Base-by-base conservation (phyloP, 2,329 filamentous ascomycete species). In the Colletotrichum karsti region DNA sequence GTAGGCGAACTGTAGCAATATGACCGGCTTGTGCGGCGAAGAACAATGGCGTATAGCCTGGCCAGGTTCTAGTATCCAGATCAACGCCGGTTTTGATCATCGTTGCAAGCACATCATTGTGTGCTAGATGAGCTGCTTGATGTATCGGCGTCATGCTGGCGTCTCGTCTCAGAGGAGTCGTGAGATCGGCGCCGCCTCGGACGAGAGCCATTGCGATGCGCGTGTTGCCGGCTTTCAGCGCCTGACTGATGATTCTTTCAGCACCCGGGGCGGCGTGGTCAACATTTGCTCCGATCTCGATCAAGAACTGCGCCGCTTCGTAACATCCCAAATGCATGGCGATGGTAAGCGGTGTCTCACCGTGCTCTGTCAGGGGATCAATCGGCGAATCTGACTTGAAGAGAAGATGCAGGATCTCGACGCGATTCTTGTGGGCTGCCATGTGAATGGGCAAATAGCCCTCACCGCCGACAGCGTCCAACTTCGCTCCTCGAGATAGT, bases 101-200 rank as follows among this genome's bases (percentile, higher is more conserved):
- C 28, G 73, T 63, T 30, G 72, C 68, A 7, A 74, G 65, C 33
- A 74, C 71, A 3, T 69, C 71, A 22, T 74, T 71, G 10, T 73
- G 67, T n/a, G 75, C 77, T 24, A 72, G 63, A 26, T 71, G 67
- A 15, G 73, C 73, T 12, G 76, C 76, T 20, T 74, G 69, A 53
- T 77, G 76, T 6, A 78, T 42, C 4, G 77, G 74, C n/a, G 74
- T 78, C 61, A 69, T 71, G 28, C 71, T 69, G 28, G 72, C 64
- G 46, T 74, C 70, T 42, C 63, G 63, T 22, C 65, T 63, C 35
- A 73, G 44, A 3, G 67, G 70, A 13, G 64, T 57, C 9, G 62
- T 69, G 7, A 71, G 46, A 26, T 73, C 69, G 15, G 72, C 72
- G 5, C 72, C 69, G 8, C 64, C 58, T 28, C 61, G 58, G 37